Evolutionary conservation across 805 yeast genomes (phyloP), one percentile per base, ranked within the genome.

Genomic region (Barnettozyma sucrosica): DNA sequence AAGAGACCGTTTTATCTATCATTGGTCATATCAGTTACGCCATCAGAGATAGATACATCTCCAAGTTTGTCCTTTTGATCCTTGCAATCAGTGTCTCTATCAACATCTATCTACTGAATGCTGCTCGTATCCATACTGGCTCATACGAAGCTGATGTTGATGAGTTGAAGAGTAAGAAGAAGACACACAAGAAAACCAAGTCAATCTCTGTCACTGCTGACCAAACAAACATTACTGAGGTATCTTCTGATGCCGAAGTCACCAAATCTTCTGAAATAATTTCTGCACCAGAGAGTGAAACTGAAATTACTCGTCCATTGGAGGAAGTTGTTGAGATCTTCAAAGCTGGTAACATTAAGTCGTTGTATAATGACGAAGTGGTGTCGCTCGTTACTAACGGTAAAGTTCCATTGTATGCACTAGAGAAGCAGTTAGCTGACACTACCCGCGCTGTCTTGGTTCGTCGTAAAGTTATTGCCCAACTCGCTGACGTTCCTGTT

Each of bases 381-480:
- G 76, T 83, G 2, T 66, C 77, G 2, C 76, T 93, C 48, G 90
- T 84, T 32, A 73, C 79, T 10, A 67, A 75, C 4, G 95, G 95
- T 32, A 86, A 86, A 61, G 69, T 93, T 52, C 98, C 99, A 32
- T 70, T 93, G 47, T 93, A 93, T 64, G 96, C 98, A 0, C 76
- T 93, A 53, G 99, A 93, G 65, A 93, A 92, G 66, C 92, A 88
- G 68, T 76, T 93, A 51, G 85, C 75, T 25, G 93, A 93, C 63
- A 88, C 83, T 50, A 80, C 90, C 8, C 82, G 99, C 58, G 99
- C 99, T 5, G 99, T 93, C 55, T 75, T 77, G 39, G 84, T 93
- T 47, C 90, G 99, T 69, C 85, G 99, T 69, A 81, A 80, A 47
- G 90, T 96, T n/a, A 85, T 93, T 58, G 87, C 97, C 18, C 76